These are phyloP conservation scores for Cryptococcus sp. DNA, from an alignment of 1,284 basidiomycete genomes.

Conservation along the genomic window DNA sequence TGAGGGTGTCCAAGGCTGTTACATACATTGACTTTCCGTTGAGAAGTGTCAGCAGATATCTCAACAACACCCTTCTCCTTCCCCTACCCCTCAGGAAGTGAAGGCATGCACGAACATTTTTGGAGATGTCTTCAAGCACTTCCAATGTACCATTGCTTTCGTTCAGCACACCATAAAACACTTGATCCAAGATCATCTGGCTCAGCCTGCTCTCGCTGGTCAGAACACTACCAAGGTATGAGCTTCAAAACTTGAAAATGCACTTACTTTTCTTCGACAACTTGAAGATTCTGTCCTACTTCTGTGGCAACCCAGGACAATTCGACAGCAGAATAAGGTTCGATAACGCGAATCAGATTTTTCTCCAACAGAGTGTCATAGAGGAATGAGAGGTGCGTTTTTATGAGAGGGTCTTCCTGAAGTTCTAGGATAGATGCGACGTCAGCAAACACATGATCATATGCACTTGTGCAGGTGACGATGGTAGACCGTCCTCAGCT, in stretches of 20 bases:
- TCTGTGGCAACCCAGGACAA: constrained; percentile 82
- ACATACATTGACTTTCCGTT: constrained; percentile 72
- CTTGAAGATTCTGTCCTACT: constrained; percentile 83
- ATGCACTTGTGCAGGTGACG: no score
- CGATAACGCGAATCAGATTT: constrained; percentile 88
- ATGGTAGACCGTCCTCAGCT: no score
- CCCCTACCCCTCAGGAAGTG: background rate
- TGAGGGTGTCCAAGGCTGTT: constrained; percentile 80
- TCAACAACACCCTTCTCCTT: background rate
- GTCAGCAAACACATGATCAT: background rate
- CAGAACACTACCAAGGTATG: constrained; percentile 1
- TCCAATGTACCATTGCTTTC: constrained; percentile 90
- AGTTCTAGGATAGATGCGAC: constrained; percentile 61
- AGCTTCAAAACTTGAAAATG: background rate
- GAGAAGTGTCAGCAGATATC: background rate
- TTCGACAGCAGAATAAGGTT: constrained; percentile 91
- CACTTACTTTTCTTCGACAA: constrained; percentile 89
- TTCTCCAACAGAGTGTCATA: constrained; percentile 96
- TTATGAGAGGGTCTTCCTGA: constrained; percentile 88
- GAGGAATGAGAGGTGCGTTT: constrained; percentile 84
- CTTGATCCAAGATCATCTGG: constrained; percentile 97
- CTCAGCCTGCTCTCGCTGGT: constrained; percentile 61
- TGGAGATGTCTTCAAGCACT: constrained; percentile 78
- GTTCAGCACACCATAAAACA: constrained; percentile 89
- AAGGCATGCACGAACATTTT: constrained; percentile 62